Conservation (phyloP, 1,284 basidiomycete genomes). For the Agroathelia rolfsii region DNA sequence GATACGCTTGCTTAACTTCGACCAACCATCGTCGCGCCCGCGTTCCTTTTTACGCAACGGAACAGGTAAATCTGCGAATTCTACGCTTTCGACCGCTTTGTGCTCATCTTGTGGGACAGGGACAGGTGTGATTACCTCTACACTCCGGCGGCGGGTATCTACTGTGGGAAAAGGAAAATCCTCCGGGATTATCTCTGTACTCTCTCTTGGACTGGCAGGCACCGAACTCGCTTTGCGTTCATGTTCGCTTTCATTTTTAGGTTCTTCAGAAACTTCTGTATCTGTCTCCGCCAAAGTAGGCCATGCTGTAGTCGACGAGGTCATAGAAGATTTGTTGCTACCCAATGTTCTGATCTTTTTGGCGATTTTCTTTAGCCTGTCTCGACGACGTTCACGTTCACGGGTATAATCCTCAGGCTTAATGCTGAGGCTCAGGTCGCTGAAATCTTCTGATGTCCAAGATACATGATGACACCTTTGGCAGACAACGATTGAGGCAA, state of each 20-base stretch:
- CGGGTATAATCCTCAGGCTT: conserved; percentile 68
- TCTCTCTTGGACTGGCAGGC: conserved; percentile 34
- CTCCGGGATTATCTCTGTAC: conserved; percentile 16
- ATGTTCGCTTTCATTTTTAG: too few species aligned
- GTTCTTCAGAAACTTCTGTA: too few species aligned
- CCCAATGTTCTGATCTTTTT: conserved; percentile 49
- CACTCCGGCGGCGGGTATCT: conserved; percentile 27
- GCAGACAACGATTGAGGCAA: conserved; percentile 87
- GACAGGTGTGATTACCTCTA: too few species aligned
- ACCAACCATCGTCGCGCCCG: conserved; percentile 44
- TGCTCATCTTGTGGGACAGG: too few species aligned
- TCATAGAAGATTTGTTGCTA: too few species aligned
- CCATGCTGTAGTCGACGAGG: too few species aligned
- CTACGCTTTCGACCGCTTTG: too few species aligned
- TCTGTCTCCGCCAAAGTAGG: too few species aligned
- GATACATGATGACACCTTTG: conserved; percentile 89
- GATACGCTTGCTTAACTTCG: conserved; percentile 48
- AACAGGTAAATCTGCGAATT: too few species aligned
- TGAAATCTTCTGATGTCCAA: conserved; percentile 88
- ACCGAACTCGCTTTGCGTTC: too few species aligned
- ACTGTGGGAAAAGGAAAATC: conserved; percentile 18
- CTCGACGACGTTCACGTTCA: conserved; percentile 59
- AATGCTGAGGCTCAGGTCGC: conserved; percentile 83
- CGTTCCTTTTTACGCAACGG: too few species aligned
- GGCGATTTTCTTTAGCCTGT: conserved; percentile 64